Conservation (phyloP, 805 yeast species). For the Diddensiella caesifluorescens region DNA sequence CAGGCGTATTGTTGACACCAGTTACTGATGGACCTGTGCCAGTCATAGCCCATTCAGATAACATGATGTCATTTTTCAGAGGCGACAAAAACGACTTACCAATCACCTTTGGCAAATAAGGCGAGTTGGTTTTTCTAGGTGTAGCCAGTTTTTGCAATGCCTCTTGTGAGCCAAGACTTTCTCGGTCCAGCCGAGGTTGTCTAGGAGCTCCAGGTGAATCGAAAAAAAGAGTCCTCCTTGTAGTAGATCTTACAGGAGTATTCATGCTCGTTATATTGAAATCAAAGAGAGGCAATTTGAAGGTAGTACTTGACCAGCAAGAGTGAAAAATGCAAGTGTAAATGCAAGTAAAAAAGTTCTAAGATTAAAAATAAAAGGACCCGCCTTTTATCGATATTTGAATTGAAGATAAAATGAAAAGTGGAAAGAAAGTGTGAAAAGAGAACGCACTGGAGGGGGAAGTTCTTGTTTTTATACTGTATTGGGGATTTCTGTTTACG, state of each 20-base stretch:
- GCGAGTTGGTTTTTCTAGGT: constrained; percentile 15
- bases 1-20: constrained; percentile 24
- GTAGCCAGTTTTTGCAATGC: constrained; percentile 8
- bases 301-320: constrained; percentile 13
- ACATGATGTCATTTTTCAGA: constrained; percentile 41
- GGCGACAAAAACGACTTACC: constrained; percentile 29
- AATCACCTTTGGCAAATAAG: constrained; percentile 15
- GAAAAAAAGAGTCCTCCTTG: constrained; percentile 18
- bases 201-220: constrained; percentile 16
- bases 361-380: constrained; percentile 23
- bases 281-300: background rate
- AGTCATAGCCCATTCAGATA: constrained; percentile 36
- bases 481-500: too few species aligned
- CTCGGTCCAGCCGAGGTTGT: constrained; percentile 23
- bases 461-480: too few species aligned
- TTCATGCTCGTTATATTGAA: constrained; percentile 15
- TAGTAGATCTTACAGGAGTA: constrained; percentile 22
- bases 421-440: constrained; percentile 4
- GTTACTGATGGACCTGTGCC: constrained; percentile 30
- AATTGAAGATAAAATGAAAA: constrained; percentile 27
- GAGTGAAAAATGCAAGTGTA: constrained; percentile 1
- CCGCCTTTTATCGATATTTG: constrained; percentile 25
- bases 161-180: constrained; percentile 11
- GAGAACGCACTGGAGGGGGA: too few species aligned
- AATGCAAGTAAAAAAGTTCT: constrained; percentile 14